A percentile compares a stretch with the other conserved stretches of the same genome.
phyloP scores from a whole-genome alignment of 192 early-diverging fungal species.

The Entrophospora sp. region DNA sequence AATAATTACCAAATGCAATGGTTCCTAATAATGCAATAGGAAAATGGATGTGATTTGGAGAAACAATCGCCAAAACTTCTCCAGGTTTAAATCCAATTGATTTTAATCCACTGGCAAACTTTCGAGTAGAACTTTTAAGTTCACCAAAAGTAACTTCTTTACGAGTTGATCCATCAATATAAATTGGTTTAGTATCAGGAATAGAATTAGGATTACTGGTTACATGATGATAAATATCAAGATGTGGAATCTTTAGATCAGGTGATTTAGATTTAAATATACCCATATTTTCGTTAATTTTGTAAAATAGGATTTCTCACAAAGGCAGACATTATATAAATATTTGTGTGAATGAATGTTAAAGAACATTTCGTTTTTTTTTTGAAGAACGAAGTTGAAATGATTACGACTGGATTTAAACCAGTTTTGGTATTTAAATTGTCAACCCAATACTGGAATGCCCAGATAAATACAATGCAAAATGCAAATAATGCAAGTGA shows the following conservation, averaged over 20 bases:
- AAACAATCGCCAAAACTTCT: constrained; percentile 60
- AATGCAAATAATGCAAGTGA: no score
- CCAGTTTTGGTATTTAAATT: no score
- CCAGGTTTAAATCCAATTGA: constrained; percentile 52
- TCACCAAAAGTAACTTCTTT: constrained; percentile 33
- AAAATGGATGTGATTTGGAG: constrained; percentile 53
- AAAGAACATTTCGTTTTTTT: no score
- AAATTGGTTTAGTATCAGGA: constrained; percentile 28
- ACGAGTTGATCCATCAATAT: constrained; percentile 33
- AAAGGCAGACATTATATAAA: no score
- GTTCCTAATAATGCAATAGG: constrained; percentile 18
- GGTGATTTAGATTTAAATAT: constrained; percentile 29
- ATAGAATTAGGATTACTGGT: constrained; percentile 32
- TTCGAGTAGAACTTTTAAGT: constrained; percentile 23
- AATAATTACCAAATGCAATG: constrained; percentile 24
- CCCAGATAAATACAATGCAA: no score
- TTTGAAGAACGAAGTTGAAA: no score
- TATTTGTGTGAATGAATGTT: no score
- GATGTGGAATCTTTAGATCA: constrained; percentile 31
- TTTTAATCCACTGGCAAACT: constrained; percentile 40
- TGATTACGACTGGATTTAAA: no score
- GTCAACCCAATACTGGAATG: no score
- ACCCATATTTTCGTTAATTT: no score
- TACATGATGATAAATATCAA: constrained; percentile 34
- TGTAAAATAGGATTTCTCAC: no score